Evolutionary conservation across 306 rosid genomes (phyloP), one percentile per base, ranked within the genome.

Genomic region (Phaseolus lunatus): DNA sequence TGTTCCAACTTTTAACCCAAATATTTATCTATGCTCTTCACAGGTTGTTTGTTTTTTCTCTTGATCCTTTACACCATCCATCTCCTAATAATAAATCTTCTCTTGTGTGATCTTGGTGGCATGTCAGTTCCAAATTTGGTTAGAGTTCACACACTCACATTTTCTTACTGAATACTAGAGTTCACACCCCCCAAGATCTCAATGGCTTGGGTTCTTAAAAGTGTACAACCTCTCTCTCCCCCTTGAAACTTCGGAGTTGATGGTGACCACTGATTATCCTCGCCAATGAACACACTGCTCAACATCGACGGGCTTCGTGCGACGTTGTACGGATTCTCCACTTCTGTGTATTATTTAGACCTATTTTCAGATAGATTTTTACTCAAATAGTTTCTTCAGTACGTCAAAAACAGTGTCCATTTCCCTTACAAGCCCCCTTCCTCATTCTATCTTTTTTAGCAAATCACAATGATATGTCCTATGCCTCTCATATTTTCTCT

Each of bases 211-310:
- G 11, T 29, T 63, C 62, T 57, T 9, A 3, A 57, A 23, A n/a
- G 69, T 27, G 76, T 31, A 43, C 48, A 27, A 47, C 52, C 63
- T 44, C 63, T 57, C 63, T 23, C 63, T 26, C 71, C 47, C 29
- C 73, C 45, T 74, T 71, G 72, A 78, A 73, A 73, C 84, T 73
- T 67, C 13, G 80, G 73, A 56, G 72, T 81, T 74, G 84, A 85
- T 85, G 79, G 80, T 82, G 87, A 85, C 82, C 62, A 68, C 67
- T 67, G 82, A 67, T 77, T 73, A 76, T 67, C 79, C 71, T 67
- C 73, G 31, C 84, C 86, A 66, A 72, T 72, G 71, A 44, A 76
- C 44, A 64, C 29, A 75, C 78, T 48, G 82, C 78, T 66, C 14
- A 39, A 70, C 52, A 45, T 76, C 81, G 2, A 84, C 56, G 69